Conservation (phyloP, 139 green algal genomes). For the Ettlia oleoabundans region DNA sequence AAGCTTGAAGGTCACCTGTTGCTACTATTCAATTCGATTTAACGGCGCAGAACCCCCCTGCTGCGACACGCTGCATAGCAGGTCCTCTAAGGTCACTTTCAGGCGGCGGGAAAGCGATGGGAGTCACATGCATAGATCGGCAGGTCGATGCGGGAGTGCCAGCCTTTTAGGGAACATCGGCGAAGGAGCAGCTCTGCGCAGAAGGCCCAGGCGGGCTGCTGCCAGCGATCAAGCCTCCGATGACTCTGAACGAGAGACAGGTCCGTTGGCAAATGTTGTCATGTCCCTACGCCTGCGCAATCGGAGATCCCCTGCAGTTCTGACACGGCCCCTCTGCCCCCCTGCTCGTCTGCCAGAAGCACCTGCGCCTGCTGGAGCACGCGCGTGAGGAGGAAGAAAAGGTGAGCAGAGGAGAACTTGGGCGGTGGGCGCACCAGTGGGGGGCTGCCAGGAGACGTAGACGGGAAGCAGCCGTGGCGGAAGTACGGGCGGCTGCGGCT, state of each 20-base stretch:
- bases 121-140: too few relatives aligned
- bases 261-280: neutral
- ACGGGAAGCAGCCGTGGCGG: neutral
- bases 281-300: neutral
- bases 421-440: neutral
- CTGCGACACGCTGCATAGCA: too few relatives aligned
- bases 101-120: too few relatives aligned
- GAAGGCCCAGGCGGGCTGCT: neutral
- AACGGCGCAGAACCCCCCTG: too few relatives aligned
- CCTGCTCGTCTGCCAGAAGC: conserved; percentile 4
- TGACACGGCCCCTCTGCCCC: neutral
- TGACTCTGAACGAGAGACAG: conserved; percentile 10
- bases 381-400: conserved; percentile 37
- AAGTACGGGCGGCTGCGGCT: neutral
- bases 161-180: too few relatives aligned
- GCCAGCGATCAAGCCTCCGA: neutral
- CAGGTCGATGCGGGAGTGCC: too few relatives aligned
- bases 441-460: neutral
- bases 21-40: too few relatives aligned
- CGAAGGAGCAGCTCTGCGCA: too few relatives aligned
- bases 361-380: conserved; percentile 17
- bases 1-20: too few relatives aligned
- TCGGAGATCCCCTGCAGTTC: neutral
- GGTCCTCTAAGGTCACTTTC: too few relatives aligned
- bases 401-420: neutral